These are phyloP conservation scores for Epichloe scottii DNA, from an alignment of 2,329 filamentous ascomycete species.

Conservation along the genomic window DNA sequence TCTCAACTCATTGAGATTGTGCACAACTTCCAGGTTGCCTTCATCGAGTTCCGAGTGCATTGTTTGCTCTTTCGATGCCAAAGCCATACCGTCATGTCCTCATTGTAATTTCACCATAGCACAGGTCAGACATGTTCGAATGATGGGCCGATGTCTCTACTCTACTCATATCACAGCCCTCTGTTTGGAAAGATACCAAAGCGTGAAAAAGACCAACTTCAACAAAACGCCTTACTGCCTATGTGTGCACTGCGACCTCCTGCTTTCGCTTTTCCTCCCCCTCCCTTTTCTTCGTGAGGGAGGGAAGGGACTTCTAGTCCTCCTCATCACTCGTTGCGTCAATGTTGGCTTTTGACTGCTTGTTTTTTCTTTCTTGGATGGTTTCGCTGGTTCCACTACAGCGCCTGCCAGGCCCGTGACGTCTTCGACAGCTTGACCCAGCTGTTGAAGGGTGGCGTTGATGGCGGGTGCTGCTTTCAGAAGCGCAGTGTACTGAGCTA, in stretches of 20 bases:
- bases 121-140: too few species aligned
- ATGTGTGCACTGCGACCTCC: neutral
- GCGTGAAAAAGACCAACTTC: neutral
- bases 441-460: conserved; percentile 39
- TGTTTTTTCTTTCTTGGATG: conserved; percentile 27
- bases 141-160: too few species aligned
- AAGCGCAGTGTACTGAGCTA: conserved; percentile 50
- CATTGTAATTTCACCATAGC: too few species aligned
- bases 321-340: conserved; percentile 52
- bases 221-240: neutral
- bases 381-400: conserved; percentile 15
- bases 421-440: conserved; percentile 33
- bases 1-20: too few species aligned
- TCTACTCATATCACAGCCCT: neutral
- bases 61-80: too few species aligned
- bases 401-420: conserved; percentile 15
- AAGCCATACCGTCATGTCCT: too few species aligned
- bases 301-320: conserved; percentile 12
- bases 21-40: too few species aligned
- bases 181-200: neutral
- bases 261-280: neutral
- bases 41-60: too few species aligned
- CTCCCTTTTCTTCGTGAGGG: neutral
- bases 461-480: conserved; percentile 44
- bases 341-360: conserved; percentile 44